Conservation (phyloP, 2,329 filamentous ascomycete species). For the Dothistroma pini region DNA sequence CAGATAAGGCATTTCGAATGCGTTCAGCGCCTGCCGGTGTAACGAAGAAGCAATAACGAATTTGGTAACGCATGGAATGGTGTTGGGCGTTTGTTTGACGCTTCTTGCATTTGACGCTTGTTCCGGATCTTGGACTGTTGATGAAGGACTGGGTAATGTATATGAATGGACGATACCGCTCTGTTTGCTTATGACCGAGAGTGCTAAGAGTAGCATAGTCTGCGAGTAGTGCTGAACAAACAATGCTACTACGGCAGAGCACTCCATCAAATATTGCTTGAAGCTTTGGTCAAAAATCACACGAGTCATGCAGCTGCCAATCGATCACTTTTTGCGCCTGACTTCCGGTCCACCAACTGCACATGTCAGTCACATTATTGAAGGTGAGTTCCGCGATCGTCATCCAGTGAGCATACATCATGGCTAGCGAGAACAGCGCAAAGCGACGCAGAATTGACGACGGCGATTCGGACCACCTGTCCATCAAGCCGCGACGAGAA, state of each 20-base stretch:
- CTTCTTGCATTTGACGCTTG: neutral
- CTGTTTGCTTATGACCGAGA: neutral
- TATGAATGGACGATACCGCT: neutral
- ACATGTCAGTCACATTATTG: neutral
- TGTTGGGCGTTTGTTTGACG: neutral
- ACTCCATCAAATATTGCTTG: neutral
- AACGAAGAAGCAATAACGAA: slow-evolving; percentile 21
- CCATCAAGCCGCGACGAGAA: slow-evolving; percentile 45
- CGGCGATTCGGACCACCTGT: slow-evolving; percentile 50
- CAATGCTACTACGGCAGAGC: neutral
- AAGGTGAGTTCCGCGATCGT: neutral
- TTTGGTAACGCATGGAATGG: neutral
- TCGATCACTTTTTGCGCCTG: neutral
- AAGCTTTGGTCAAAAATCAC: neutral
- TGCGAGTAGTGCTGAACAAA: neutral
- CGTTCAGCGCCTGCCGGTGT: slow-evolving; percentile 37
- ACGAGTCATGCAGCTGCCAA: neutral
- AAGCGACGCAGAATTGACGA: slow-evolving; percentile 22
- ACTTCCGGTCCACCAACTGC: neutral
- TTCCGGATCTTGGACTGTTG: neutral
- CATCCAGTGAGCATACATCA: neutral
- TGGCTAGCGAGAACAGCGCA: slow-evolving; percentile 15
- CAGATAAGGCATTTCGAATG: slow-evolving; percentile 48
- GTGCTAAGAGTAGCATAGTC: neutral
- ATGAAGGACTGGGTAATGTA: neutral